Evolutionary conservation across 805 yeast genomes (phyloP).

Genomic region (Wickerhamiella parazyma): DNA sequence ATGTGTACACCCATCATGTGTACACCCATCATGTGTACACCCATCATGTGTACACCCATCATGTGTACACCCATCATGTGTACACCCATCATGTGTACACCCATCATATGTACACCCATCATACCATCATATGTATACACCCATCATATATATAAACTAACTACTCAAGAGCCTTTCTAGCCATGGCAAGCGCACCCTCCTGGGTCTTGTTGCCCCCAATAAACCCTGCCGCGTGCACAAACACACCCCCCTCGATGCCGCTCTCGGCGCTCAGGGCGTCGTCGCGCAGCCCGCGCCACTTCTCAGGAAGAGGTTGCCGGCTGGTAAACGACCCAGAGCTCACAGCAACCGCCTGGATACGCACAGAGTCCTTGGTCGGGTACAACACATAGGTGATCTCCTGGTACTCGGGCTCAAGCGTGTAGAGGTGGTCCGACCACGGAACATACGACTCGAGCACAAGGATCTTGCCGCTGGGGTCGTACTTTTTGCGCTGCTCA

Average conservation of each 20-base stretch:
- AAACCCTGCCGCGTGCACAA: conserved; percentile 90
- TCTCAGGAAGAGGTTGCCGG: conserved; percentile 76
- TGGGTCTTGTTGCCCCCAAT: conserved; percentile 83
- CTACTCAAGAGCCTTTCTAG: conserved; percentile 31
- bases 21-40: too few species aligned
- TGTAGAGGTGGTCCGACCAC: conserved; percentile 88
- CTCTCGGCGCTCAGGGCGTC: conserved; percentile 56
- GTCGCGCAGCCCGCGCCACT: conserved; percentile 93
- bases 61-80: too few species aligned
- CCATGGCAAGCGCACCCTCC: conserved; percentile 68
- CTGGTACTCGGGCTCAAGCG: conserved; percentile 42
- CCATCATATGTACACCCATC: too few species aligned
- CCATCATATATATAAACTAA: too few species aligned
- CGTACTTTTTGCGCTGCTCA: conserved; percentile 42
- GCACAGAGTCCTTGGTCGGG: conserved; percentile 60
- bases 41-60: too few species aligned
- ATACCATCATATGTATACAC: too few species aligned
- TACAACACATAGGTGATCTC: conserved; percentile 65
- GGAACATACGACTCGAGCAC: conserved; percentile 70
- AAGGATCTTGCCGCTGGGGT: conserved; percentile 58
- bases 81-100: too few species aligned
- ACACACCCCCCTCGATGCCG: conserved; percentile 80
- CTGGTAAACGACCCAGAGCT: conserved; percentile 64
- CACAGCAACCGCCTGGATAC: conserved; percentile 88
- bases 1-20: too few species aligned